phyloP scores from a whole-genome alignment of 768 basidiomycete species.

The Tylopilus intermedius region DNA sequence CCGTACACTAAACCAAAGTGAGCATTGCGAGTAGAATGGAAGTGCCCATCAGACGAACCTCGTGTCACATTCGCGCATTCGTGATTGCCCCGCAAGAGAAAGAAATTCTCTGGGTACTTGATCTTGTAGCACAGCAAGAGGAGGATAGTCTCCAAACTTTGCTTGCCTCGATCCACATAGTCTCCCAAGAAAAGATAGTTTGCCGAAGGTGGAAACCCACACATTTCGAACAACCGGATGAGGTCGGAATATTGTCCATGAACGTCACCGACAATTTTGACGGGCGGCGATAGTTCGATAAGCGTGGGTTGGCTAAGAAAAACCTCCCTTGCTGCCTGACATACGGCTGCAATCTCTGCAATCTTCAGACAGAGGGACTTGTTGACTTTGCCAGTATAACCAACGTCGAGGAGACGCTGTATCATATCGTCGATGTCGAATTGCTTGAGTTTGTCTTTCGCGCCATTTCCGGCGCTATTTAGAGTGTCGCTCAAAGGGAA shows the following conservation, averaged over 20 bases:
- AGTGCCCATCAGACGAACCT: conserved; percentile 50
- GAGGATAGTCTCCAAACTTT: conserved; percentile 96
- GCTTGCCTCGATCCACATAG: conserved; percentile 98
- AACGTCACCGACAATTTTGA: conserved; percentile 99
- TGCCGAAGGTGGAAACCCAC: conserved; percentile 93
- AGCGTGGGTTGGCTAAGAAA: conserved; percentile 95
- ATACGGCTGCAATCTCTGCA: conserved; percentile 89
- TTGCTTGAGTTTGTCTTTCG: conserved; percentile 58
- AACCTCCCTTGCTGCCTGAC: conserved; percentile 92
- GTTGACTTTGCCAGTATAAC: conserved; percentile 96
- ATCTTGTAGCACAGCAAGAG: conserved; percentile 98
- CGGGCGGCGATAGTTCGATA: conserved; percentile 94
- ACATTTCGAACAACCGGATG: conserved; percentile 98
- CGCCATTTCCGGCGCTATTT: conserved; percentile 33
- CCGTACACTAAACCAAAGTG: conserved; percentile 71
- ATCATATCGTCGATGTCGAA: conserved; percentile 99
- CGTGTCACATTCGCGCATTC: conserved; percentile 99
- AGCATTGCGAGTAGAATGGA: conserved; percentile 16
- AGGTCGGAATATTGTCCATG: conserved; percentile 99
- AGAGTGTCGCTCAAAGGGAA: conserved; percentile 36
- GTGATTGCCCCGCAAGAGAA: conserved; percentile 94
- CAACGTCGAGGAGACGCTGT: conserved; percentile 89
- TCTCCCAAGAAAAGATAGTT: conserved; percentile 99
- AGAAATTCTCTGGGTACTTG: conserved; percentile 99
- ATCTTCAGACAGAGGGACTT: conserved; percentile 96